Evolutionary conservation across 108 stramenopile genomes (phyloP).

Genomic region (Schizochytrium sp.): DNA sequence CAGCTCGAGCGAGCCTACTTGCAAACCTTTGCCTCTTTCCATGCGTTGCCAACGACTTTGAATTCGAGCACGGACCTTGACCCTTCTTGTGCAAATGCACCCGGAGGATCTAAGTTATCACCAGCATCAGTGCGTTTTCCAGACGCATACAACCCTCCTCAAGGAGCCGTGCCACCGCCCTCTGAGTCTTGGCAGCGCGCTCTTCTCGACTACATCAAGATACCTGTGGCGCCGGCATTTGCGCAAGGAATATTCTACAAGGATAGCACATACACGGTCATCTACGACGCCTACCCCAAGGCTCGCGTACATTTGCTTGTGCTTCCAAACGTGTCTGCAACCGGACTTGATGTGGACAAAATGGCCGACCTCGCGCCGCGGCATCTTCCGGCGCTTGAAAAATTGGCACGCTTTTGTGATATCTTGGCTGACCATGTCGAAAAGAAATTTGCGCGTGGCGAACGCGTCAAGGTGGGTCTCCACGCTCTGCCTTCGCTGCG

Average conservation of each 20-base stretch:
- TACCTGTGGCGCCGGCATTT: background rate
- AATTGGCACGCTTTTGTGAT: background rate
- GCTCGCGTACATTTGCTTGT: slow-evolving; percentile 21
- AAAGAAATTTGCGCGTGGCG: background rate
- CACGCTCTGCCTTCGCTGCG: slow-evolving; percentile 26
- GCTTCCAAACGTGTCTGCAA: background rate
- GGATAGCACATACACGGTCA: slow-evolving; percentile 11
- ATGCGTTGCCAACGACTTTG: background rate
- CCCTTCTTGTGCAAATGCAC: no score
- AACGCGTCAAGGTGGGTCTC: slow-evolving; percentile 8
- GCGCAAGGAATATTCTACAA: background rate
- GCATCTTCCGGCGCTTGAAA: background rate
- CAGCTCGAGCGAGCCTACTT: background rate
- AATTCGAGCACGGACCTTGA: no score
- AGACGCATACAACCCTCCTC: background rate
- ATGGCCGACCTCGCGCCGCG: background rate
- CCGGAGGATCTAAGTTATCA: no score
- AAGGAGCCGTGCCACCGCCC: background rate
- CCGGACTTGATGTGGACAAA: background rate
- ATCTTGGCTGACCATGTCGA: background rate
- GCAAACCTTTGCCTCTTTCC: background rate
- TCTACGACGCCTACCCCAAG: slow-evolving; percentile 34
- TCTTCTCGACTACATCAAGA: background rate
- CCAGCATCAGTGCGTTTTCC: no score
- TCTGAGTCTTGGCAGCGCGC: background rate